A percentile compares a stretch with the other conserved stretches of the same genome.
phyloP scores from a whole-genome alignment of 176 grass and related monocot species.

The Aegilops umbellulata region DNA sequence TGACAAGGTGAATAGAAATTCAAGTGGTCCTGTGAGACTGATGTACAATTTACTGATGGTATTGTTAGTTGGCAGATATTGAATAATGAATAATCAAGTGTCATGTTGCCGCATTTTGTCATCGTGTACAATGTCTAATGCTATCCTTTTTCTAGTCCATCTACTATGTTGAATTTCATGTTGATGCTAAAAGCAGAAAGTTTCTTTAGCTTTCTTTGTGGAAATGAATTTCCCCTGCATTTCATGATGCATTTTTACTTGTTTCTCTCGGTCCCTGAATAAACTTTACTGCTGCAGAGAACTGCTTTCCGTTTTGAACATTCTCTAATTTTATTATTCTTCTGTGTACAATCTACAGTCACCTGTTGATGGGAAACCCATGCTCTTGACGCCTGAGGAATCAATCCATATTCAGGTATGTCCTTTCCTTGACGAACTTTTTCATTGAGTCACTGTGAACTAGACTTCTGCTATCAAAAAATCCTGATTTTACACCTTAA shows the following conservation, averaged over 20 bases:
- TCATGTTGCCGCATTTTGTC: neutral
- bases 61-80: neutral
- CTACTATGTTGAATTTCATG: neutral
- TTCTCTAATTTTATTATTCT: slow-evolving; percentile 23
- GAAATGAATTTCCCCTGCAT: neutral
- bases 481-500: neutral
- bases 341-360: slow-evolving; percentile 50
- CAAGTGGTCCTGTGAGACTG: neutral
- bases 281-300: neutral
- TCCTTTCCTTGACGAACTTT: slow-evolving; percentile 16
- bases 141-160: neutral
- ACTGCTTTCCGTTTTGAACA: neutral
- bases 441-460: neutral
- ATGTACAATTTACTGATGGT: neutral
- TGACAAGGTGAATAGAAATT: neutral
- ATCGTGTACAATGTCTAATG: neutral
- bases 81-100: neutral
- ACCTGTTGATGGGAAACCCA: slow-evolving; percentile 95
- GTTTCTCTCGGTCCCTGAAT: neutral
- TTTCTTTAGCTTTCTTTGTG: neutral
- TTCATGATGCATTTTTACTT: neutral
- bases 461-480: neutral
- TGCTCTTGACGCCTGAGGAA: slow-evolving; percentile 94
- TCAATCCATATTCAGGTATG: slow-evolving; percentile 92
- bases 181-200: neutral